Conservation (phyloP, 768 basidiomycete species). For the Hortiboletus campestris region DNA sequence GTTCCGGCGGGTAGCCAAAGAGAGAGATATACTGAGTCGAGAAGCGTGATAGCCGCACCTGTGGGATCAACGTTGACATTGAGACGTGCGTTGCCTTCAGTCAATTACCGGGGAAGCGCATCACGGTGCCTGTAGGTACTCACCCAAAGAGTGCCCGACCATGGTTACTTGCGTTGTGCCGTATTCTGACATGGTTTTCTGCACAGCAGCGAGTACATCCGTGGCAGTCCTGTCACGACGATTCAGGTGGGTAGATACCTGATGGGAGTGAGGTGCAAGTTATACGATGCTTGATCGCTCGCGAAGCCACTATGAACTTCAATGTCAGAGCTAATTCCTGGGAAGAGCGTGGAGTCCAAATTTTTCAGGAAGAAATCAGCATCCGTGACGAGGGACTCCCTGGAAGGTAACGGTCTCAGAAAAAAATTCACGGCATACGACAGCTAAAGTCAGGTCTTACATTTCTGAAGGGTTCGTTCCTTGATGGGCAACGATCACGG, state of each 20-base stretch:
- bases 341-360: conserved; percentile 46
- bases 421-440: not conserved
- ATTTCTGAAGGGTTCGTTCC: conserved; percentile 33
- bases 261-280: not conserved
- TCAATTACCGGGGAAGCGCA: not conserved
- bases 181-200: conserved; percentile 37
- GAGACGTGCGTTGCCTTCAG: not conserved
- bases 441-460: conserved; percentile 13
- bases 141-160: conserved; percentile 45
- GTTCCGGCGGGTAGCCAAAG: conserved; percentile 36
- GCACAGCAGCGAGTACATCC: conserved; percentile 44
- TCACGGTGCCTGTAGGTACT: not conserved
- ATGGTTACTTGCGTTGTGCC: conserved; percentile 39
- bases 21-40: conserved; percentile 40
- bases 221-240: conserved; percentile 36
- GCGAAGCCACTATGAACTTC: conserved; percentile 49
- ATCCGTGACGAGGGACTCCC: conserved; percentile 43
- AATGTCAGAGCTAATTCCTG: conserved; percentile 43
- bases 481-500: conserved; percentile 39
- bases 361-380: conserved; percentile 33
- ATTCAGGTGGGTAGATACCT: not conserved
- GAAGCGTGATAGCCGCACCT: conserved; percentile 39
- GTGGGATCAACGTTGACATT: not conserved
- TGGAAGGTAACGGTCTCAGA: conserved; percentile 8
- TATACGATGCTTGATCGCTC: conserved; percentile 43